phyloP scores from a whole-genome alignment of 352 stramenopile genomes.

The Phytophthora vignae region DNA sequence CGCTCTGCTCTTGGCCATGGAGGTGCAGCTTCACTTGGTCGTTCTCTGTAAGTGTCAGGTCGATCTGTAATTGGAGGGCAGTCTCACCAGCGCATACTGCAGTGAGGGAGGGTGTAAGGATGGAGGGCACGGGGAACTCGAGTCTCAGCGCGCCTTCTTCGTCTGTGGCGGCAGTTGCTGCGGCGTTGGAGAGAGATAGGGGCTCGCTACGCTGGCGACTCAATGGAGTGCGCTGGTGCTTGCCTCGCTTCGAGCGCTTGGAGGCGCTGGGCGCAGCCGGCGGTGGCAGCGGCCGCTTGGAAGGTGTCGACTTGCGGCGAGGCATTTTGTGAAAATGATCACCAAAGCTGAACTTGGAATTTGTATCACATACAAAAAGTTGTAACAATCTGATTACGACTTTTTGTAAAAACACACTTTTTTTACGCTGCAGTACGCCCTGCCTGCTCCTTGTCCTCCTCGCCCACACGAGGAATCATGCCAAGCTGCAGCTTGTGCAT shows the following conservation, averaged over 20 bases:
- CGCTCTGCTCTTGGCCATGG: constrained; percentile 1
- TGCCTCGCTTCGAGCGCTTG: constrained; percentile 14
- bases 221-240: not conserved
- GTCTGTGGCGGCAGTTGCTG: not conserved
- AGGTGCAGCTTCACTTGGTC: constrained; percentile 22
- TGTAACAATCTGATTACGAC: not conserved
- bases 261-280: not conserved
- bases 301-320: constrained; percentile 29
- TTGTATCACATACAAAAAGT: not conserved
- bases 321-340: constrained; percentile 9
- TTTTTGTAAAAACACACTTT: not conserved
- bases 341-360: too few relatives aligned
- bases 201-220: constrained; percentile 14
- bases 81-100: not conserved
- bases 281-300: constrained; percentile 18
- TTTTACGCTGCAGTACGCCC: not conserved
- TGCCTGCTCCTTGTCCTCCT: not conserved
- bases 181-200: constrained; percentile 16
- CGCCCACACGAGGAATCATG: not conserved
- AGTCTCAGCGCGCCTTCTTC: constrained; percentile 12
- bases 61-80: constrained; percentile 18
- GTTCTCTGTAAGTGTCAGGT: constrained; percentile 16
- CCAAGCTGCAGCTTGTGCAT: not conserved
- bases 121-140: constrained; percentile 19
- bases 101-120: constrained; percentile 8